Base-by-base conservation (phyloP, 2,329 filamentous ascomycete species). In the Catunica adiposa region DNA sequence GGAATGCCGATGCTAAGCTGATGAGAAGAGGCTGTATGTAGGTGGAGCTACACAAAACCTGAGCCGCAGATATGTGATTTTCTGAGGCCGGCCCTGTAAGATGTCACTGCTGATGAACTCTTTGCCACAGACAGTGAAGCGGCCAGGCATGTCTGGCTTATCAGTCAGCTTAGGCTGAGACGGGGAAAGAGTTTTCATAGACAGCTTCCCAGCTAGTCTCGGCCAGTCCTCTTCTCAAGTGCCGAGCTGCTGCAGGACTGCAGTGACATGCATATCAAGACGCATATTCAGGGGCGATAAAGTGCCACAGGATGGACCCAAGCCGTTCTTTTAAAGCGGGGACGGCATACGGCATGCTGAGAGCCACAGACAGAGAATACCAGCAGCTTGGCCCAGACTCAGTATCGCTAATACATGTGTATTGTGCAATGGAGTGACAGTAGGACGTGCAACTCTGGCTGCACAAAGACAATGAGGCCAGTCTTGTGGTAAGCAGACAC, bases 241-340 rank as follows among this genome's bases (percentile, higher is more conserved):
- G 23, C 55, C 44, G 55, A 48, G 42, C 51, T 54, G 42, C 51
- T 54, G 55, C 40, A 57, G 22, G 11, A 25, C 34, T 52, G 47
- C 50, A 52, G 20, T 25, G 44, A 25, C 44, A 17, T 48, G 44
- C 44, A 48, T 48, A 20, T n/a, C 44, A 11, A 48, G 15, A 23
- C 22, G 23, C 22, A 48, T 25, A 20, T 48, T 25, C 22, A 22
- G 23, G 44, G 44, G 44, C 22, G 23, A 23, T 37, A 50, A 29
- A 56, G 23, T 34, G 4, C 14, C 40, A 56, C 14, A 51, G 47
- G 44, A 55, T 15, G 53, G n/a, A 5, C 5, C 25, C 11, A 25
- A 48, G 9, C 11, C 20, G 22, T 25, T 14, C 11, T 25, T 25
- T 11, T 25, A 14, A 20, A 25, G 6, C 3, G 17, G 44, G 44